Conservation (phyloP, 495 filamentous ascomycete genomes). For the Penicillium angulare region DNA sequence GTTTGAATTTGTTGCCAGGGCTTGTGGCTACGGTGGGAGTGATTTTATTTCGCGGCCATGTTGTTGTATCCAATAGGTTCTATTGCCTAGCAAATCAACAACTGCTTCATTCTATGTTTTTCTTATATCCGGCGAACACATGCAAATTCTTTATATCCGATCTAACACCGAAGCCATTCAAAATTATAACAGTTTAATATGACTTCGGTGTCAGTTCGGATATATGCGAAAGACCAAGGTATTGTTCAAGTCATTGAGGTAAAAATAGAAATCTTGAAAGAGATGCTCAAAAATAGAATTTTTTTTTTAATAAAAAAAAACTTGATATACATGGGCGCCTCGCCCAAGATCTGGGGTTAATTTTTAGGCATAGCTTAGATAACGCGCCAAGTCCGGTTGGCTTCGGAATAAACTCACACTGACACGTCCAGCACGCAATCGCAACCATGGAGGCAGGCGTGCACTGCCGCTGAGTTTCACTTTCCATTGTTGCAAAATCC, state of each 20-base stretch:
- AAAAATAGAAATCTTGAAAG: not conserved
- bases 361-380: not conserved
- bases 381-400: not conserved
- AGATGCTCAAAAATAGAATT: too few species aligned
- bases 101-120: too few species aligned
- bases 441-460: not conserved
- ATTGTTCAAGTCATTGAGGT: not conserved
- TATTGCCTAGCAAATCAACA: too few species aligned
- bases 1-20: slow-evolving; percentile 30
- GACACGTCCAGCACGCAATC: not conserved
- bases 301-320: too few species aligned
- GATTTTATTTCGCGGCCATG: slow-evolving; percentile 14
- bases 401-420: not conserved
- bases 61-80: not conserved
- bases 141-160: too few species aligned
- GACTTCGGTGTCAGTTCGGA: too few species aligned
- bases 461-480: not conserved
- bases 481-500: too few species aligned
- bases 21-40: slow-evolving; percentile 22
- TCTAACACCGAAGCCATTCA: too few species aligned
- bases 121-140: too few species aligned
- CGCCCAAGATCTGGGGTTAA: not conserved
- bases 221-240: not conserved
- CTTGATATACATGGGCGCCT: not conserved
- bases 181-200: too few species aligned